Evolutionary conservation across 1,284 basidiomycete genomes (phyloP).

Genomic region (Flammula alnicola): DNA sequence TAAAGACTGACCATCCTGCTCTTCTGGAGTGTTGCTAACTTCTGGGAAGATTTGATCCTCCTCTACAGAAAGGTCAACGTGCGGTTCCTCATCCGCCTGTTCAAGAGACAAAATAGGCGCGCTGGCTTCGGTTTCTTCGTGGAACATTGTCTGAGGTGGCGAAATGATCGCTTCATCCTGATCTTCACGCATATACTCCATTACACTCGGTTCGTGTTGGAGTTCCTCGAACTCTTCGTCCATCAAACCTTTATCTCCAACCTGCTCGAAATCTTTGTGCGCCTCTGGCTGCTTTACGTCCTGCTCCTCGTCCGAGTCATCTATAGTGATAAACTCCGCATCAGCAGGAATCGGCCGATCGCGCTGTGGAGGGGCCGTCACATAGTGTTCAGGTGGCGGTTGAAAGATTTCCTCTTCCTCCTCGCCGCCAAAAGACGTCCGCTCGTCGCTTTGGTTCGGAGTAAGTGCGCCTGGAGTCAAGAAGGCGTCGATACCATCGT

Average conservation of each 20-base stretch:
- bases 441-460: slow-evolving; percentile 25
- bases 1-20: neutral
- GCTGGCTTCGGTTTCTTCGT: neutral
- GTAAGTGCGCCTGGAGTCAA: slow-evolving; percentile 25
- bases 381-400: neutral
- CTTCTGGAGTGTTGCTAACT: neutral
- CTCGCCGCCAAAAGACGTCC: slow-evolving; percentile 14
- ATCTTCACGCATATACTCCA: too few relatives aligned
- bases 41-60: neutral
- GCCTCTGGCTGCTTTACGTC: slow-evolving; percentile 1
- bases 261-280: neutral
- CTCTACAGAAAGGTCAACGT: neutral
- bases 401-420: slow-evolving; percentile 14
- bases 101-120: neutral
- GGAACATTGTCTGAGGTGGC: neutral
- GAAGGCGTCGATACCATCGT: slow-evolving; percentile 27
- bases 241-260: neutral
- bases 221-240: too few relatives aligned
- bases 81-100: neutral
- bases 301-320: slow-evolving; percentile 28
- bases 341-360: slow-evolving; percentile 18
- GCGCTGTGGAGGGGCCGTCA: slow-evolving; percentile 1
- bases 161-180: neutral
- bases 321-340: slow-evolving; percentile 26
- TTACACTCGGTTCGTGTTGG: too few relatives aligned